These are phyloP conservation scores for Sphaerosporella brunnea DNA, from an alignment of 495 filamentous ascomycete genomes.

Conservation along the genomic window DNA sequence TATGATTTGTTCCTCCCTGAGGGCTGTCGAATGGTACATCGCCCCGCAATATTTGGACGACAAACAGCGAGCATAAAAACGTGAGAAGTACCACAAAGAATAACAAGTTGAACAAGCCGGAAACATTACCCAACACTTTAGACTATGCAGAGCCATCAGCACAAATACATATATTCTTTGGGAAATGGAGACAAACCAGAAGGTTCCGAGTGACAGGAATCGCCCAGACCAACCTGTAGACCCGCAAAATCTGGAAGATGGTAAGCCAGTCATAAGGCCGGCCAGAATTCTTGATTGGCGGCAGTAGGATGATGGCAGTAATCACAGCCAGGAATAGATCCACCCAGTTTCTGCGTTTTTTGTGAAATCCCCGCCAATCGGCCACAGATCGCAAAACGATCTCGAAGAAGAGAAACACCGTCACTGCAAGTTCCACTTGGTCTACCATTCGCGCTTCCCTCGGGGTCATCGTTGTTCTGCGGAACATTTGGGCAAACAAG, in stretches of 20 bases:
- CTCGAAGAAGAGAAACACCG: conserved; percentile 60
- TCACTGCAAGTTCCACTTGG: conserved; percentile 56
- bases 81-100: conserved; percentile 92
- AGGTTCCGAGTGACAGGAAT: conserved; percentile 71
- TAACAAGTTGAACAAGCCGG: conserved; percentile 84
- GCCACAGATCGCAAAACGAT: conserved; percentile 61
- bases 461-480: conserved; percentile 53
- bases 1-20: conserved; percentile 38
- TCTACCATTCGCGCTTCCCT: conserved; percentile 31
- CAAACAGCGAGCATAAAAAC: conserved; percentile 84
- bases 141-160: no score
- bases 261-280: conserved; percentile 76
- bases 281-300: conserved; percentile 56
- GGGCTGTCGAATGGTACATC: conserved; percentile 52
- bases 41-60: conserved; percentile 79
- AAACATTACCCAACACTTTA: conserved; percentile 77
- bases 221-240: conserved; percentile 80
- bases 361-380: conserved; percentile 66
- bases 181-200: conserved; percentile 35
- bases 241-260: conserved; percentile 79
- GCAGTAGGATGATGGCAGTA: conserved; percentile 73
- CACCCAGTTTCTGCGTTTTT: conserved; percentile 51
- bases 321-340: conserved; percentile 64
- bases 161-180: no score
- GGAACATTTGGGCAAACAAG: conserved; percentile 53